Evolutionary conservation across 345 rosid species (phyloP).

Genomic region (Eucalyptus pauciflora): DNA sequence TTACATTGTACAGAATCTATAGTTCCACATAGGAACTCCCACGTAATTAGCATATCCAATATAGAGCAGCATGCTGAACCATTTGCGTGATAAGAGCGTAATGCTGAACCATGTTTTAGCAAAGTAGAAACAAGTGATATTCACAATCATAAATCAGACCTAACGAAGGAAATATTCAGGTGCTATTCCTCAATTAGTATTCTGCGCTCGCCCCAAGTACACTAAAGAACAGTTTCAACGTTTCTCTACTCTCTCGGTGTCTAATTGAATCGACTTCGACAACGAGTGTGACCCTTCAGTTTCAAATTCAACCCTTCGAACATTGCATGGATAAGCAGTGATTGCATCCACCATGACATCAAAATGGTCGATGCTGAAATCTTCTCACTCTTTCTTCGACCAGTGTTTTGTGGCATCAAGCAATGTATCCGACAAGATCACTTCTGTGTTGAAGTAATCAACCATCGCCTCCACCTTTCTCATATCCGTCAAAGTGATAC

Average conservation of each 20-base stretch:
- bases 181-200: neutral
- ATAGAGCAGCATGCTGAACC: neutral
- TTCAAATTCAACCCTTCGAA: neutral
- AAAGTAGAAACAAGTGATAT: neutral
- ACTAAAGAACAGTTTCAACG: neutral
- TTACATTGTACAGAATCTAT: neutral
- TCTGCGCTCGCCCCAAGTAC: neutral
- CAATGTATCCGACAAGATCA: neutral
- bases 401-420: neutral
- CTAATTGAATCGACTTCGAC: accelerated
- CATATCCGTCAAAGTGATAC: neutral
- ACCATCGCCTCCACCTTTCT: neutral
- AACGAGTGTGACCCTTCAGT: neutral
- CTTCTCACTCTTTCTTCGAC: neutral
- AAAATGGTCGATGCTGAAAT: neutral
- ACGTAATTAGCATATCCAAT: neutral
- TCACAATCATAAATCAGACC: neutral
- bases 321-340: neutral
- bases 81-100: accelerated
- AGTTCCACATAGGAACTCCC: neutral
- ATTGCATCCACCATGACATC: neutral
- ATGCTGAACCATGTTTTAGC: neutral
- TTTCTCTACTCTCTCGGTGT: neutral
- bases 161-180: neutral
- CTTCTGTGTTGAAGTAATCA: neutral